Base-by-base conservation (phyloP, 2,329 filamentous ascomycete genomes). In the Hypoxylon sp. region DNA sequence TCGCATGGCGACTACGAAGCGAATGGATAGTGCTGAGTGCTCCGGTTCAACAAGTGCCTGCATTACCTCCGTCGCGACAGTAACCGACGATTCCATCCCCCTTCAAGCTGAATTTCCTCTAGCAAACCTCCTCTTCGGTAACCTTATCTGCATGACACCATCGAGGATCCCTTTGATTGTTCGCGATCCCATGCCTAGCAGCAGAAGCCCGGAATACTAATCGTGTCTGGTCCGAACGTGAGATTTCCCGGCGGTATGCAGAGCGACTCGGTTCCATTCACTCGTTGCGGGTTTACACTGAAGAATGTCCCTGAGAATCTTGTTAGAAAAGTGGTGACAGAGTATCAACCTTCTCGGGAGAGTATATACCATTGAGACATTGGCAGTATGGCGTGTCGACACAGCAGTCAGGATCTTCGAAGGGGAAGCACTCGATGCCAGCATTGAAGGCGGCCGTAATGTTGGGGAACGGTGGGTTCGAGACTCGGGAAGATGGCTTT, bases 321-420 rank as follows among this genome's bases (percentile, higher is more conserved):
- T 3, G n/a, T 15, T 41, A 29, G 3, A 32, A 19, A 25, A 32
- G 2, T n/a, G n/a, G n/a, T n/a, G n/a, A n/a, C n/a, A n/a, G n/a
- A n/a, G n/a, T n/a, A n/a, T n/a, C n/a, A n/a, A n/a, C n/a, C n/a
- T n/a, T n/a, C n/a, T n/a, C n/a, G n/a, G 4, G 25, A 7, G 31
- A 12, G 25, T 5, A 31, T 43, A 15, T 48, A 58, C 62, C 60
- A 9, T 63, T 61, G 9, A 20, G 20, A 35, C 63, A 62, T 15
- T 61, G 27, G 44, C 62, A 65, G 27, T 62, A 57, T 4, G 35
- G 34, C 4, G 17, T 3, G 16, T 52, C 36, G 17, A 64, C 44
- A 19, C 63, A 65, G 31, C 62, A 64, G 25, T 60, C 35, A 8
- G 60, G 60, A 45, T 65, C 62, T 31, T 55, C 52, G 47, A 62